These are phyloP conservation scores for Diaporthe caulivora DNA, from an alignment of 2,329 filamentous ascomycete species.

Conservation along the genomic window DNA sequence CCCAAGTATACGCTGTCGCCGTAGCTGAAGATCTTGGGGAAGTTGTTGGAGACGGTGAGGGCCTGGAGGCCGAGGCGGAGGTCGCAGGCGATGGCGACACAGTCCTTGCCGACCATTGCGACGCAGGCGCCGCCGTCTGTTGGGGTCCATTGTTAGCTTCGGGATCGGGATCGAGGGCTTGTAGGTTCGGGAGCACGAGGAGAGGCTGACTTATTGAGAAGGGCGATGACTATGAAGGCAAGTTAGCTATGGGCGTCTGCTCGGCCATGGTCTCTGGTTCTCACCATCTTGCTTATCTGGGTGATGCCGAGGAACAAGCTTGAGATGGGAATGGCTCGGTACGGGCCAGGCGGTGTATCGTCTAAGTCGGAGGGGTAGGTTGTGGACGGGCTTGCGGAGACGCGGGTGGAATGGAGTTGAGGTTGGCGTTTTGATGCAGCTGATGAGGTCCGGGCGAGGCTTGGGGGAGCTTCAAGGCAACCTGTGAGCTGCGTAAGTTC, in stretches of 20 bases:
- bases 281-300: constrained; percentile 49
- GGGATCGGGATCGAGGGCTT: constrained; percentile 20
- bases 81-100: constrained; percentile 98
- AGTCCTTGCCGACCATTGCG: constrained; percentile 99
- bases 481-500: constrained; percentile 27
- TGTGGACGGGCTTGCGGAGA: constrained; percentile 10
- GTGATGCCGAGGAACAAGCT: constrained; percentile 4
- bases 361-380: constrained; percentile 5
- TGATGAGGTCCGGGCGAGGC: constrained; percentile 39
- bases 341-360: not conserved
- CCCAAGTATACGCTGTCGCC: constrained; percentile 91
- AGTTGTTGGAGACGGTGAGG: constrained; percentile 99
- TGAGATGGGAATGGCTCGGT: not conserved
- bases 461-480: constrained; percentile 27
- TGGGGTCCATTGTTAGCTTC: constrained; percentile 42
- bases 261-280: constrained; percentile 26
- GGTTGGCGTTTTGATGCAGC: constrained; percentile 32
- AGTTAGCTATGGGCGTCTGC: constrained; percentile 49
- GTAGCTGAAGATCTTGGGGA: constrained; percentile 99
- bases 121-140: constrained; percentile 91
- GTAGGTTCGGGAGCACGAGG: constrained; percentile 38
- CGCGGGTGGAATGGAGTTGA: constrained; percentile 26
- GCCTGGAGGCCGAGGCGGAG: constrained; percentile 96
- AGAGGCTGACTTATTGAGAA: constrained; percentile 89
- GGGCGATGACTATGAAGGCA: constrained; percentile 77